A percentile compares a stretch with the other conserved stretches of the same genome.
Conservation (phyloP, 306 rosid genomes). For the Quercus parvula region DNA sequence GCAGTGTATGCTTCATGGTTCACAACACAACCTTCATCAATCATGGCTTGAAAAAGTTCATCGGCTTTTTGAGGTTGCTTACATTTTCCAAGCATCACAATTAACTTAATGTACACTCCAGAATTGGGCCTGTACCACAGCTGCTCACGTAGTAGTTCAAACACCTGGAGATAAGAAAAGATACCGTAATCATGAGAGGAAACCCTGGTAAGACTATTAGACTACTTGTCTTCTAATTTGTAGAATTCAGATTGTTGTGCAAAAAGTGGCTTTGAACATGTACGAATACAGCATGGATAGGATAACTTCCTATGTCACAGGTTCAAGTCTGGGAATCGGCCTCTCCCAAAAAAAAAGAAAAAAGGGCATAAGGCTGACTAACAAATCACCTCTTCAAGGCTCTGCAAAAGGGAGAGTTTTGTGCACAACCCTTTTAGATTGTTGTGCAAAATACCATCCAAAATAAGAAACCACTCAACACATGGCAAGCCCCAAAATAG, state of each 20-base stretch:
- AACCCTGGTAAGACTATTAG: constrained; percentile 6
- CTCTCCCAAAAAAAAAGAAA: no score
- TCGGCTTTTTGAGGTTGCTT: constrained; percentile 80
- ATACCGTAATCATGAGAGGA: constrained; percentile 12
- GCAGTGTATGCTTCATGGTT: constrained; percentile 80
- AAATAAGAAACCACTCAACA: no score
- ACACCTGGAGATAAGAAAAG: constrained; percentile 50
- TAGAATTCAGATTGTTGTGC: constrained; percentile 3
- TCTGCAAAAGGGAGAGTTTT: no score
- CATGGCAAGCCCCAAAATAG: no score
- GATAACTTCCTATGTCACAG: no score
- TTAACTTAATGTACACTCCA: constrained; percentile 73
- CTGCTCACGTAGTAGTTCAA: constrained; percentile 79
- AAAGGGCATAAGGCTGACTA: no score
- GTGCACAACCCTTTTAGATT: no score
- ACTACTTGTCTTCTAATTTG: background rate
- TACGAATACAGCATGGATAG: no score
- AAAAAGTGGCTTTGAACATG: no score
- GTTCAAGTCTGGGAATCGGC: no score
- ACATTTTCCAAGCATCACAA: constrained; percentile 97
- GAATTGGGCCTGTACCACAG: constrained; percentile 79
- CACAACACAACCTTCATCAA: constrained; percentile 76
- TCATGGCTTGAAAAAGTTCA: constrained; percentile 74
- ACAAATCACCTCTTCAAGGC: no score
- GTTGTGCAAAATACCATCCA: no score